Conservation (phyloP, 805 yeast genomes). For the Ogataea polymorpha region DNA sequence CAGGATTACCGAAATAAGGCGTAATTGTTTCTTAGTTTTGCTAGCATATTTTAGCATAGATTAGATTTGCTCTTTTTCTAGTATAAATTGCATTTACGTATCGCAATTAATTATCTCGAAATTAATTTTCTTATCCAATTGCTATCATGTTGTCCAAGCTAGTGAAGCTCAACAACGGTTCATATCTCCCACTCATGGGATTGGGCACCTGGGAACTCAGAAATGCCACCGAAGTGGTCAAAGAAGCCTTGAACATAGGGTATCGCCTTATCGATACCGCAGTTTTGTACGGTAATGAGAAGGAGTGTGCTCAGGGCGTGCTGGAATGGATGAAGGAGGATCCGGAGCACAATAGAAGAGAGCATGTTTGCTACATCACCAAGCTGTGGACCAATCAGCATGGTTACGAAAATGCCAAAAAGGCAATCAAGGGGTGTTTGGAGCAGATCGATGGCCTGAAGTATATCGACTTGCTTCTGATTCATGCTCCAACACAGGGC, state of each 20-base stretch:
- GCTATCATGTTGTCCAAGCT: conserved; percentile 12
- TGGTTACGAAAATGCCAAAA: conserved; percentile 54
- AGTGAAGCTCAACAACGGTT: conserved; percentile 52
- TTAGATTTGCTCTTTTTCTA: background rate
- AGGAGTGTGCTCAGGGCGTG: conserved; percentile 49
- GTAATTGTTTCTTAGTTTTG: background rate
- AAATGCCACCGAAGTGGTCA: conserved; percentile 39
- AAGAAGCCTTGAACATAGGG: conserved; percentile 42
- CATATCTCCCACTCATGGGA: conserved; percentile 46
- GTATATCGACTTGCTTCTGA: conserved; percentile 71
- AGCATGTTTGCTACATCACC: conserved; percentile 61
- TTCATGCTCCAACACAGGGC: conserved; percentile 60
- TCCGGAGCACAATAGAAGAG: conserved; percentile 39
- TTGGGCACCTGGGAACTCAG: conserved; percentile 47
- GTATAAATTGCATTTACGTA: background rate
- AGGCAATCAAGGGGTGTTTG: conserved; percentile 57
- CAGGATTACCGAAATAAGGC: conserved; percentile 57
- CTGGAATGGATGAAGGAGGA: conserved; percentile 37
- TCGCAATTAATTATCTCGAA: background rate
- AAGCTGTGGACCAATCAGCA: conserved; percentile 70
- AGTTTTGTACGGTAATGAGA: conserved; percentile 45
- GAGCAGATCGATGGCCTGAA: conserved; percentile 48
- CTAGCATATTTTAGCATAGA: background rate
- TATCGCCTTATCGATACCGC: conserved; percentile 50
- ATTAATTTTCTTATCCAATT: background rate